These are phyloP conservation scores for Boletus patriciae DNA, from an alignment of 768 basidiomycete species.

Conservation along the genomic window DNA sequence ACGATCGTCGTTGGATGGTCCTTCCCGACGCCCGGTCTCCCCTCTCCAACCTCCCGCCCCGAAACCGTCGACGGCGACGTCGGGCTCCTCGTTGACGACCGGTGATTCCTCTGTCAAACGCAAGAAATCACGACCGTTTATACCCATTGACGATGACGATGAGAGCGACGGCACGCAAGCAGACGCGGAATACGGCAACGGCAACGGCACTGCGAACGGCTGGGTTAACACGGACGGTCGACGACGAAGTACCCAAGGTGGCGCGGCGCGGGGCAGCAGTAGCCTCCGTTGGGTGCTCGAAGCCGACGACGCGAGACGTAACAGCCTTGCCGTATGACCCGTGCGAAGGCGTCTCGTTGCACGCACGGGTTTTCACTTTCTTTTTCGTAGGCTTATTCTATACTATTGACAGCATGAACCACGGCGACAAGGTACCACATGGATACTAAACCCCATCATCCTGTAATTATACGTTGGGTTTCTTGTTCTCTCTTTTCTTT, in stretches of 20 bases:
- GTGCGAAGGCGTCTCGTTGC: conserved; percentile 21
- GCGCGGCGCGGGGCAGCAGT: conserved; percentile 17
- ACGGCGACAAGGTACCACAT: conserved; percentile 21
- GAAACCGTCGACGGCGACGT: conserved; percentile 38
- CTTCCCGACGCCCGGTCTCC: conserved; percentile 34
- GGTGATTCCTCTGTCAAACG: conserved; percentile 38
- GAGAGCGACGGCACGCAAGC: conserved; percentile 73
- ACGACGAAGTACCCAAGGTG: conserved; percentile 40
- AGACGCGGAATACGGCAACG: conserved; percentile 60
- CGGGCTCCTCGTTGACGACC: conserved; percentile 32
- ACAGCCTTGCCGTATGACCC: conserved; percentile 65
- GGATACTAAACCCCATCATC: conserved; percentile 19
- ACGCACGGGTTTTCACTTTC: conserved; percentile 16
- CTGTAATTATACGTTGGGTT: conserved; percentile 30
- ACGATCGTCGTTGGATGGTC: conserved; percentile 40
- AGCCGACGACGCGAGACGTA: conserved; percentile 57
- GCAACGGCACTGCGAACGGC: conserved; percentile 35
- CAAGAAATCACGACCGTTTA: conserved; percentile 54
- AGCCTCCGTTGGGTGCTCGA: conserved; percentile 38
- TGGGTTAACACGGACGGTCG: conserved; percentile 63
- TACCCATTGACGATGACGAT: conserved; percentile 48
- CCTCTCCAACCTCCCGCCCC: conserved; percentile 34
- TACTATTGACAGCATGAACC: conserved; percentile 33
- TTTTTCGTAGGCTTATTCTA: conserved; percentile 36
- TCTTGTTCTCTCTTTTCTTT: not conserved